These are phyloP conservation scores for Daldinia childiae DNA, from an alignment of 495 filamentous ascomycete species.

Conservation along the genomic window DNA sequence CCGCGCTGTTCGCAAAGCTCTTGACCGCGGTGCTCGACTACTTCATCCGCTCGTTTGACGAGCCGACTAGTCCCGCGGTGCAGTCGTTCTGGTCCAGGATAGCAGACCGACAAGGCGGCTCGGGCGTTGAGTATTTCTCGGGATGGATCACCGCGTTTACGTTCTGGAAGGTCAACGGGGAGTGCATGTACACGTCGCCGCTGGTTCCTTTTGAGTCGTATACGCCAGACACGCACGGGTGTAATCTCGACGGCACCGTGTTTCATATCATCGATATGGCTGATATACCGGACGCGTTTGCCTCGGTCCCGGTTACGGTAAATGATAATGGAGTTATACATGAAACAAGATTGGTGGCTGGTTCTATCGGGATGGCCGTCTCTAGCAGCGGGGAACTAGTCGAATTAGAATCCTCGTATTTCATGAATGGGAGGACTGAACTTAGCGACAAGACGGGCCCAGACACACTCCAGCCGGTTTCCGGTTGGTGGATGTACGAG, in stretches of 20 bases:
- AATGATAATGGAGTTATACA: not conserved
- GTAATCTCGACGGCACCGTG: conserved; percentile 3
- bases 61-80: conserved; percentile 3
- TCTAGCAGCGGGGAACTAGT: conserved; percentile 4
- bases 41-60: conserved; percentile 4
- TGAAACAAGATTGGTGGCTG: not conserved
- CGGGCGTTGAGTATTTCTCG: conserved; percentile 38
- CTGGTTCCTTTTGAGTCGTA: not conserved
- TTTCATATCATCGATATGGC: conserved; percentile 1
- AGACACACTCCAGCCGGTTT: conserved; percentile 5
- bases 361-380: not conserved
- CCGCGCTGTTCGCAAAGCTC: conserved; percentile 9
- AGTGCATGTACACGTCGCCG: not conserved
- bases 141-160: conserved; percentile 52
- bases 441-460: conserved; percentile 1
- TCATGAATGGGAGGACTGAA: not conserved
- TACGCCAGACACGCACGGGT: not conserved
- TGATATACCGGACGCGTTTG: not conserved
- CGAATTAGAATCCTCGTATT: not conserved
- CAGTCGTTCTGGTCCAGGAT: conserved; percentile 4
- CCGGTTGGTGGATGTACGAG: conserved; percentile 12
- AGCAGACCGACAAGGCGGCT: not conserved
- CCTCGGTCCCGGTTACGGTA: not conserved
- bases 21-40: conserved; percentile 6
- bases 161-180: not conserved